A percentile compares a stretch with the other conserved stretches of the same genome.
Conservation (phyloP, 495 filamentous ascomycete species). For the Xylaria castorea region DNA sequence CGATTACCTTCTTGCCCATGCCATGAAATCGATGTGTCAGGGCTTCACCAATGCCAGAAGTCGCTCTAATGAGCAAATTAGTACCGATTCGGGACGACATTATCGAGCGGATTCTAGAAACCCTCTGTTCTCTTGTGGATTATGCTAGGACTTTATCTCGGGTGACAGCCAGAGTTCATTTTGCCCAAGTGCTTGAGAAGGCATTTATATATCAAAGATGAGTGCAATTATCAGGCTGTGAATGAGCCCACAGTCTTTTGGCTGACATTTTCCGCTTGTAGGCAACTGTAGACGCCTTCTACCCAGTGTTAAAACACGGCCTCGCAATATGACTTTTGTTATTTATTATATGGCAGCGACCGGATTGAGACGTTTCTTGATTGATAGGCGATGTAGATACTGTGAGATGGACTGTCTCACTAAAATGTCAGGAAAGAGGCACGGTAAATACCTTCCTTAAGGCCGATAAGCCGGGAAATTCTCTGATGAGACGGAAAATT, state of each 20-base stretch:
- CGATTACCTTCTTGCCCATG: slow-evolving; percentile 52
- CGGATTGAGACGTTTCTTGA: neutral
- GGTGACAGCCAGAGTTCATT: neutral
- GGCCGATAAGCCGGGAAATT: neutral
- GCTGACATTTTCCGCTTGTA: neutral
- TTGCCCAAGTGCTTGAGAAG: neutral
- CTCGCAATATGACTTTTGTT: neutral
- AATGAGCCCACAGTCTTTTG: neutral
- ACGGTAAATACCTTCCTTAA: neutral
- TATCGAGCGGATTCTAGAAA: neutral
- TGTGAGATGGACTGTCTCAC: neutral
- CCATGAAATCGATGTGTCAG: slow-evolving; percentile 49
- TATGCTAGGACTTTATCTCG: neutral
- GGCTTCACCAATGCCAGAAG: slow-evolving; percentile 55
- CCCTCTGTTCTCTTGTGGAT: neutral
- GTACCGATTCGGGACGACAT: slow-evolving; percentile 37
- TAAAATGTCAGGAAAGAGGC: neutral
- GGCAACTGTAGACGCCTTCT: neutral
- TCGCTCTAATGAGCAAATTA: slow-evolving; percentile 54
- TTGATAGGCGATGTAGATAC: neutral
- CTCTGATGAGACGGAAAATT: neutral
- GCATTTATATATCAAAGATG: neutral
- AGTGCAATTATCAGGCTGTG: neutral
- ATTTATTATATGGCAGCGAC: neutral
- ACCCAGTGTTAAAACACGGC: neutral